phyloP scores from a whole-genome alignment of 2,329 filamentous ascomycete species.

The Mycogone perniciosa region DNA sequence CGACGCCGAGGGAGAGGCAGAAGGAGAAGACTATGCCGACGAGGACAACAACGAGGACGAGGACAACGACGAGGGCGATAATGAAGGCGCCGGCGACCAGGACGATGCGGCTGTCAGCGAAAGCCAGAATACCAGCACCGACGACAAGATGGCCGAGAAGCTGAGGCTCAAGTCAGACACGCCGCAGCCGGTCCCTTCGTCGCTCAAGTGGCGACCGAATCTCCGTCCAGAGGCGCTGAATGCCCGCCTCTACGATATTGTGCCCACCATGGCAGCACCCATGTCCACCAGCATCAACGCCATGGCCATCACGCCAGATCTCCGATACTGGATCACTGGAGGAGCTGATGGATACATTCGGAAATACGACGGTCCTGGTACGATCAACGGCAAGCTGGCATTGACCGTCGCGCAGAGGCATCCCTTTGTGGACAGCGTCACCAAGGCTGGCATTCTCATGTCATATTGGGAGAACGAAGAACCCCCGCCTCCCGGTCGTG shows the following conservation, averaged over 20 bases:
- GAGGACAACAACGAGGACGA: slow-evolving; percentile 29
- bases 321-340: slow-evolving; percentile 91
- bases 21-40: slow-evolving; percentile 33
- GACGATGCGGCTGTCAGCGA: slow-evolving; percentile 19
- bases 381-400: slow-evolving; percentile 88
- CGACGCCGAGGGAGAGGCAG: slow-evolving; percentile 52
- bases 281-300: slow-evolving; percentile 95
- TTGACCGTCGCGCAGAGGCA: slow-evolving; percentile 93
- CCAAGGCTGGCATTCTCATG: slow-evolving; percentile 88
- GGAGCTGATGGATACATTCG: slow-evolving; percentile 93
- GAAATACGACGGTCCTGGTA: slow-evolving; percentile 93
- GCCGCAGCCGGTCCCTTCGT: slow-evolving; percentile 18
- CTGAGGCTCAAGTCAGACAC: slow-evolving; percentile 22
- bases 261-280: slow-evolving; percentile 93
- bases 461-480: slow-evolving; percentile 99
- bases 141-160: slow-evolving; percentile 15
- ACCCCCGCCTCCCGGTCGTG: slow-evolving; percentile 36
- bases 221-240: slow-evolving; percentile 73
- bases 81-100: slow-evolving; percentile 30
- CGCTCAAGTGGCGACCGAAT: slow-evolving; percentile 42
- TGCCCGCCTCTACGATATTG: slow-evolving; percentile 83
- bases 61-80: slow-evolving; percentile 29
- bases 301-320: slow-evolving; percentile 83
- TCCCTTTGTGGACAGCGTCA: slow-evolving; percentile 94
- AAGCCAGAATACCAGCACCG: slow-evolving; percentile 19